Evolutionary conservation across 2,329 filamentous ascomycete genomes (phyloP), one percentile per base, ranked within the genome.

Genomic region (Phaeosphaeria sp.): DNA sequence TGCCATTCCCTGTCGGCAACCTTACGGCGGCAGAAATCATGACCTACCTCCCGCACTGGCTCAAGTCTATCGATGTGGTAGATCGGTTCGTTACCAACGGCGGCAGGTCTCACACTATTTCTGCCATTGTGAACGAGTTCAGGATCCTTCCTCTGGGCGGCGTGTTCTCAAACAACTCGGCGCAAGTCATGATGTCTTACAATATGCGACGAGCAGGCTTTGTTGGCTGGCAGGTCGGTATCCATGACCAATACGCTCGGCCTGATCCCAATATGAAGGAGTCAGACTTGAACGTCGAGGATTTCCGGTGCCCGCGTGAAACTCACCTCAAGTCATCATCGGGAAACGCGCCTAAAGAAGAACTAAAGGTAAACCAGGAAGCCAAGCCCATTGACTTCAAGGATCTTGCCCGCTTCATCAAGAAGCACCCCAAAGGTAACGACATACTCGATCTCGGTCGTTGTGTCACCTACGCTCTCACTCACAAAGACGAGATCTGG

Each of bases 381-480:
- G 60, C 56, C 4, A 25, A 49, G 1, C 60, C 64, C 1, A 22
- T 70, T 5, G 45, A 60, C 1, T 71, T 74, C 61, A 67, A 65
- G n/a, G 58, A 65, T 4, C 64, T 74, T 13, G 68, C 66, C 0
- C 27, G 49, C 3, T 53, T 64, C 20, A 61, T 74, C 21, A 67
- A 69, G 46, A 33, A 60, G 39, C 63, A 69, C 6, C 72, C 71
- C 4, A 49, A 49, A 0, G 68, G 65, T 3, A 11, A 52, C 22
- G 72, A 74, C 43, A 70, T 70, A 1, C 63, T 74, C 5, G 72
- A 75, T 21, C 63, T 75, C 20, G 64, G 69, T 1, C 67, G 69
- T 17, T 71, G 66, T 39, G 63, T 74, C 2, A n/a, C 59, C 11
- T 66, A 73, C 43, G 59, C 63, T 40, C 1, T 69, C 3, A 43